Percentiles rank a stretch among this genome's conserved stretches.
Conservation (phyloP, 805 yeast species). For the Candida maesae region DNA sequence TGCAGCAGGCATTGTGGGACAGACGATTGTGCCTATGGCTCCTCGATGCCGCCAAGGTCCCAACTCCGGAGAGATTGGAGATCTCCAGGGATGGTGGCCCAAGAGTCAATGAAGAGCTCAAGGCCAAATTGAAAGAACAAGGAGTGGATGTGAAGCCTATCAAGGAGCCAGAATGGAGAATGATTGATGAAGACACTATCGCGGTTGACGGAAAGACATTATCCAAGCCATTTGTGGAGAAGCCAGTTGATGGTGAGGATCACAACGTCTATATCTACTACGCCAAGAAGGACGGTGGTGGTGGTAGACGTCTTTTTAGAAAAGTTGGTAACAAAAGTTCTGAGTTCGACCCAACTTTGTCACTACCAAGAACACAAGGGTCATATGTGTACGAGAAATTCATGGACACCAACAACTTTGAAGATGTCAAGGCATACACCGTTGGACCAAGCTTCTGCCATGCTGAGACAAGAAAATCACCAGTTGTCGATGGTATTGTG, state of each 20-base stretch:
- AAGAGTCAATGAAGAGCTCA: conserved; percentile 63
- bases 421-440: conserved; percentile 97
- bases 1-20: conserved; percentile 98
- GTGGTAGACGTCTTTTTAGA: conserved; percentile 90
- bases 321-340: conserved; percentile 97
- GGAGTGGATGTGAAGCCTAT: conserved; percentile 47
- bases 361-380: conserved; percentile 79
- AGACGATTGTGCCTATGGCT: conserved; percentile 81
- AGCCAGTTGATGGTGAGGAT: conserved; percentile 98
- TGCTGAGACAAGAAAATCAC: conserved; percentile 97
- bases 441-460: conserved; percentile 91
- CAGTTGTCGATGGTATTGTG: conserved; percentile 99
- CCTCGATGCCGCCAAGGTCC: conserved; percentile 76
- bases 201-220: conserved; percentile 68
- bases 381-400: conserved; percentile 90
- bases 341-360: conserved; percentile 83
- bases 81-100: conserved; percentile 98
- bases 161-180: conserved; percentile 74
- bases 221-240: conserved; percentile 92
- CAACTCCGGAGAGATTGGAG: conserved; percentile 85
- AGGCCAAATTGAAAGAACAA: conserved; percentile 51
- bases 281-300: conserved; percentile 88
- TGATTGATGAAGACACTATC: conserved; percentile 85
- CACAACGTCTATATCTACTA: conserved; percentile 94
- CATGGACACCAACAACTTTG: conserved; percentile 97